These are phyloP conservation scores for Beauveria varroae DNA, from an alignment of 2,329 filamentous ascomycete genomes.

Conservation along the genomic window DNA sequence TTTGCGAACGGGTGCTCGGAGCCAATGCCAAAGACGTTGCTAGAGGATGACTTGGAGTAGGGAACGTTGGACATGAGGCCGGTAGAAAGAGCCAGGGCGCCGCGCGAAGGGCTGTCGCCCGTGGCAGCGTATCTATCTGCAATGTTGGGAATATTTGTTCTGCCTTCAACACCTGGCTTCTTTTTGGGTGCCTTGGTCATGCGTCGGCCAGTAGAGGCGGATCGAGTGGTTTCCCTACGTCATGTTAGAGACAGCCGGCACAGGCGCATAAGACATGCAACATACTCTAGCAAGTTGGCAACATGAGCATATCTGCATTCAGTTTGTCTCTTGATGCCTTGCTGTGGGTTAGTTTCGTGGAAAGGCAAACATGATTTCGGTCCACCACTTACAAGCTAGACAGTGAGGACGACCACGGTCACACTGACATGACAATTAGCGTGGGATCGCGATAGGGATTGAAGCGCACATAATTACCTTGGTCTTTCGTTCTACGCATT, in stretches of 20 bases:
- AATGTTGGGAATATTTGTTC: constrained; percentile 43
- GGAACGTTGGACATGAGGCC: constrained; percentile 65
- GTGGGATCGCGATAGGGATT: not conserved
- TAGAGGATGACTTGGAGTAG: constrained; percentile 61
- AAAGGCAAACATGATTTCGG: not conserved
- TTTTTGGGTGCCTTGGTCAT: constrained; percentile 53
- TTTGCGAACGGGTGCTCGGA: constrained; percentile 75
- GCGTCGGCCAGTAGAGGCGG: constrained; percentile 43
- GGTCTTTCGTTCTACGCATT: constrained; percentile 77
- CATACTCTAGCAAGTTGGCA: constrained; percentile 69
- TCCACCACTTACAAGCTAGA: constrained; percentile 52
- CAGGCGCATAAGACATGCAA: constrained; percentile 12
- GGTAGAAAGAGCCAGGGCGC: constrained; percentile 47
- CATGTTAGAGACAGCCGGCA: constrained; percentile 9
- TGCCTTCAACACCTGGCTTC: constrained; percentile 32
- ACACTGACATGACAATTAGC: constrained; percentile 42
- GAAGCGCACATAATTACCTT: constrained; percentile 46
- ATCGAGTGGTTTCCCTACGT: constrained; percentile 49
- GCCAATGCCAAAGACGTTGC: constrained; percentile 74
- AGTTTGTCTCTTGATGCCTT: constrained; percentile 69
- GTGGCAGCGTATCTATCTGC: constrained; percentile 44
- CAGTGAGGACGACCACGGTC: constrained; percentile 66
- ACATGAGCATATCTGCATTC: constrained; percentile 69
- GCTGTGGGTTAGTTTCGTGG: constrained; percentile 19
- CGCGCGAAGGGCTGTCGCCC: constrained; percentile 36